Evolutionary conservation across 2,329 filamentous ascomycete species (phyloP).

Genomic region (Neonectria faginata): DNA sequence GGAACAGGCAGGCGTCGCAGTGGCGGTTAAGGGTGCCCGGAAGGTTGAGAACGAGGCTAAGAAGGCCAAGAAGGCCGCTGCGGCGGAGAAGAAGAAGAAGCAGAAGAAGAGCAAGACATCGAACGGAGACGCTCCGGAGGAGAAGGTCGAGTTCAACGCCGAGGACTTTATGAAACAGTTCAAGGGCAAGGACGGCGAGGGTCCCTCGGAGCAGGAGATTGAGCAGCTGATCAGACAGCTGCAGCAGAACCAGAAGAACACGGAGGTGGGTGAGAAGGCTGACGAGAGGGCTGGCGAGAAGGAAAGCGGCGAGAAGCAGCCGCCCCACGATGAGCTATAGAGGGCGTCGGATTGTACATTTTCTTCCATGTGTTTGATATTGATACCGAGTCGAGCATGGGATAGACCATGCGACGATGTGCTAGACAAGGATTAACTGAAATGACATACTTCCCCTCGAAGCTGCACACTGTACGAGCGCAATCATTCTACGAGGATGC

Average conservation of each 20-base stretch:
- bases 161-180: conserved; percentile 60
- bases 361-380: conserved; percentile 36
- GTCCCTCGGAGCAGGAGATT: conserved; percentile 44
- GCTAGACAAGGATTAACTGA: conserved; percentile 16
- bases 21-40: conserved; percentile 76
- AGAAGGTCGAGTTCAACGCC: conserved; percentile 57
- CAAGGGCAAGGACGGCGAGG: conserved; percentile 48
- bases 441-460: conserved; percentile 14
- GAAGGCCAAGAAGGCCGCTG: conserved; percentile 59
- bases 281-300: conserved; percentile 5
- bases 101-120: conserved; percentile 55
- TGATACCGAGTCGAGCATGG: conserved; percentile 37
- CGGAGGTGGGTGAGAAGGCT: conserved; percentile 22
- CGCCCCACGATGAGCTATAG: conserved; percentile 53
- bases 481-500: background rate
- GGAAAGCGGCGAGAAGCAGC: conserved; percentile 36
- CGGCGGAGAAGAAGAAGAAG: conserved; percentile 52
- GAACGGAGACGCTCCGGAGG: conserved; percentile 50
- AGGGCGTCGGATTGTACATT: conserved; percentile 29
- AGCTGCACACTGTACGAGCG: background rate
- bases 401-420: conserved; percentile 37
- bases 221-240: conserved; percentile 45
- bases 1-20: conserved; percentile 75
- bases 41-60: conserved; percentile 63
- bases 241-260: conserved; percentile 37